phyloP scores from a whole-genome alignment of 2,329 filamentous ascomycete species.

The Madurella mycetomatis region DNA sequence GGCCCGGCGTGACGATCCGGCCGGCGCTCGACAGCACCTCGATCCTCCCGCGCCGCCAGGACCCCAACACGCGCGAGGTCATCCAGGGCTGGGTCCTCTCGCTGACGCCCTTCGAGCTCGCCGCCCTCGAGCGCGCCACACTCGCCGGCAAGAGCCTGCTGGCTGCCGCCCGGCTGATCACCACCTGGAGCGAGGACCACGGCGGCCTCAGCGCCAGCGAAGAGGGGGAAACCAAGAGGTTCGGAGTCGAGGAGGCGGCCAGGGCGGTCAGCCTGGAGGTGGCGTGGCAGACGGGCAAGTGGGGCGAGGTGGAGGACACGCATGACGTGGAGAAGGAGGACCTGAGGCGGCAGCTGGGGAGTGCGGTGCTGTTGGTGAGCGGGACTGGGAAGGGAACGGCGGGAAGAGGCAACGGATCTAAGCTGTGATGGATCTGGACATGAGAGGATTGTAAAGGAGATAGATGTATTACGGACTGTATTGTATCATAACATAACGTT shows the following conservation, averaged over 20 bases:
- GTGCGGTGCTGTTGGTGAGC: conserved; percentile 74
- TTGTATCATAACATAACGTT: too few species aligned
- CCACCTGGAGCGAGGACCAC: conserved; percentile 77
- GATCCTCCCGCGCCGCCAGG: conserved; percentile 72
- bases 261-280: conserved; percentile 75
- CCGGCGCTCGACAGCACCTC: conserved; percentile 76
- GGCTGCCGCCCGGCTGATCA: conserved; percentile 68
- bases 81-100: conserved; percentile 72
- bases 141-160: conserved; percentile 85
- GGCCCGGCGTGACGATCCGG: conserved; percentile 74
- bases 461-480: too few species aligned
- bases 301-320: conserved; percentile 97
- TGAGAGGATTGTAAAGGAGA: too few species aligned
- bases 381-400: conserved; percentile 39
- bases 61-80: conserved; percentile 68
- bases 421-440: too few species aligned
- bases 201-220: conserved; percentile 19
- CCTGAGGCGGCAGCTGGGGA: conserved; percentile 79
- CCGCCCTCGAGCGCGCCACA: conserved; percentile 77
- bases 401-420: too few species aligned
- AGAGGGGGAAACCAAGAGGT: conserved; percentile 37
- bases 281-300: conserved; percentile 80
- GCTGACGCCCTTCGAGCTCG: conserved; percentile 74
- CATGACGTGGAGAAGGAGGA: conserved; percentile 96
- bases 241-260: conserved; percentile 74